Conservation (phyloP, 2,329 filamentous ascomycete species). For the Penicillium sp. region DNA sequence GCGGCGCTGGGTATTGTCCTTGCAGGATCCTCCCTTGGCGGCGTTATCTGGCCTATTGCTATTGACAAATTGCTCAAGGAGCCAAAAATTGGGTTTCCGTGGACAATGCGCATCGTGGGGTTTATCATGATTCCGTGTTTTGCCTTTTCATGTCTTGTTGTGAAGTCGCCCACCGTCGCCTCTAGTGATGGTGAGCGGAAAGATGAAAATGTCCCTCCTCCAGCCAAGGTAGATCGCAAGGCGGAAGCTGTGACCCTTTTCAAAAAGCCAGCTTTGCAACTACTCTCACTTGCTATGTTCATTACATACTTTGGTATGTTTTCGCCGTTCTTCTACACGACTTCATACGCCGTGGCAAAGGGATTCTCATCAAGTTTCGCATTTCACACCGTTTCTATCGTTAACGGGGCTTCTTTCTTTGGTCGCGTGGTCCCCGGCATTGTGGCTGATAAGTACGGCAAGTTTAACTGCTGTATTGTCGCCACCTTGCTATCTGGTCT, state of each 20-base stretch:
- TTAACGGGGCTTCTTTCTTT: slow-evolving; percentile 39
- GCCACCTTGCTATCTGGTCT: slow-evolving; percentile 33
- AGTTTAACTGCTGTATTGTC: slow-evolving; percentile 31
- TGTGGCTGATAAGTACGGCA: slow-evolving; percentile 34
- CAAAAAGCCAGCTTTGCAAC: slow-evolving; percentile 20
- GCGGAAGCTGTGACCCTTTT: slow-evolving; percentile 10
- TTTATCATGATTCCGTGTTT: slow-evolving; percentile 42
- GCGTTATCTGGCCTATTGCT: slow-evolving; percentile 35
- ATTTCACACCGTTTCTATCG: slow-evolving; percentile 38
- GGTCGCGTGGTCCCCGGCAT: slow-evolving; percentile 37
- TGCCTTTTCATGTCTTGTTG: slow-evolving; percentile 26
- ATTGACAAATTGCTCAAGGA: slow-evolving; percentile 29
- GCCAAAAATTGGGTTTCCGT: slow-evolving; percentile 28
- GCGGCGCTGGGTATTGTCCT: slow-evolving; percentile 33
- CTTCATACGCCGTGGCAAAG: slow-evolving; percentile 26
- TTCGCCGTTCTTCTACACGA: slow-evolving; percentile 38
- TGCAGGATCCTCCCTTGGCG: slow-evolving; percentile 34
- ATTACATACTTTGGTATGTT: slow-evolving; percentile 40
- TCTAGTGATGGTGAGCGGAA: background rate
- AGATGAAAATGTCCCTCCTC: background rate
- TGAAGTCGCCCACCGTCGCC: slow-evolving; percentile 3
- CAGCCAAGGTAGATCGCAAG: slow-evolving; percentile 4
- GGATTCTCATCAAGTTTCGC: slow-evolving; percentile 30
- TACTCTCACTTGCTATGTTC: slow-evolving; percentile 33
- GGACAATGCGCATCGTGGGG: slow-evolving; percentile 39